phyloP scores from a whole-genome alignment of 2,329 filamentous ascomycete genomes.

The Phaeosphaeriaceae sp. region DNA sequence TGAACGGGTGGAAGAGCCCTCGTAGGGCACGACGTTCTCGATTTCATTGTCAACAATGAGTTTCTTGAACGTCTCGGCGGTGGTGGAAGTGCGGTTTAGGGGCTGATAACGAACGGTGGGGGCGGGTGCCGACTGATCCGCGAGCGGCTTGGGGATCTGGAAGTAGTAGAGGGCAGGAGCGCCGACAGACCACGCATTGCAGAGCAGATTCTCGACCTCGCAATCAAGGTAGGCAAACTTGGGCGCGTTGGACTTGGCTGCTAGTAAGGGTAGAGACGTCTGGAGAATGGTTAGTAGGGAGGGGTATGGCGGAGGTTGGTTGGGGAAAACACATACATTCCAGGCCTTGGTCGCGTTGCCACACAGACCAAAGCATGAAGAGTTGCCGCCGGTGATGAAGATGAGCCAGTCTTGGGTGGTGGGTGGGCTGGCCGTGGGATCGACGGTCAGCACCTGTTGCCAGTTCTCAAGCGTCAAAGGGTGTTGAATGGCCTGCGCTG shows the following conservation, averaged over 20 bases:
- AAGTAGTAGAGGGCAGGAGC: constrained; percentile 72
- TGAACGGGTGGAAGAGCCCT: constrained; percentile 78
- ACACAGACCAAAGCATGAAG: constrained; percentile 78
- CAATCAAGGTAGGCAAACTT: constrained; percentile 75
- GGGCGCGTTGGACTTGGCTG: constrained; percentile 65
- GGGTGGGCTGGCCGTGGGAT: constrained; percentile 61
- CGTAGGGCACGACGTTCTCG: constrained; percentile 58
- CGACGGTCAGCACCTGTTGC: constrained; percentile 69
- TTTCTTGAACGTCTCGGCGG: constrained; percentile 66
- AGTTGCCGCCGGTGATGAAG: constrained; percentile 75
- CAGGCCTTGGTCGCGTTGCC: constrained; percentile 66
- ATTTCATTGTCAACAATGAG: constrained; percentile 67
- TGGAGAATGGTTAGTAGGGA: constrained; percentile 36
- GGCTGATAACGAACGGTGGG: constrained; percentile 69
- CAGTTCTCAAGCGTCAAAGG: constrained; percentile 72
- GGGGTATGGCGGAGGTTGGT: no score
- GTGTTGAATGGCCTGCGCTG: constrained; percentile 60
- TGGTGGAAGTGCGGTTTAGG: constrained; percentile 73
- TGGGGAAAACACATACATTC: constrained; percentile 49
- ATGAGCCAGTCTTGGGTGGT: constrained; percentile 78
- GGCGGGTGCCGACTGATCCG: constrained; percentile 68
- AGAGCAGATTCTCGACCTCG: constrained; percentile 75
- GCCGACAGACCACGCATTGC: constrained; percentile 73
- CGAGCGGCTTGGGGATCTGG: constrained; percentile 61
- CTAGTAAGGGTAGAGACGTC: constrained; percentile 69